These are phyloP conservation scores for Flaveria trinervia DNA, from an alignment of 129 eudicot species.

Conservation along the genomic window DNA sequence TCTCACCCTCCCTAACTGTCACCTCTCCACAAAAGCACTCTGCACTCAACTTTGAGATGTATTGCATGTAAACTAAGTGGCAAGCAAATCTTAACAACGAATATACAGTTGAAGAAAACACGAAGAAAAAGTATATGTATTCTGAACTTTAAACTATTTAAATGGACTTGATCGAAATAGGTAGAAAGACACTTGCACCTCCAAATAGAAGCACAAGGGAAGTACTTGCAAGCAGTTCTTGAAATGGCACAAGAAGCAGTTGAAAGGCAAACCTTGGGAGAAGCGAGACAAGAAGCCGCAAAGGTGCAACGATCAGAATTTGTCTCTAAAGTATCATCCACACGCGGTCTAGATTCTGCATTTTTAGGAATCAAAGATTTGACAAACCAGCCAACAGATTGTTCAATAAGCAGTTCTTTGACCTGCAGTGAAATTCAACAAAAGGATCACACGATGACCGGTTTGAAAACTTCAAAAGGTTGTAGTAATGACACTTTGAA, in stretches of 20 bases:
- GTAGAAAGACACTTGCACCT: slow-evolving; percentile 91
- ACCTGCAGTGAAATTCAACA: not conserved
- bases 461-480: too few species aligned
- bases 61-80: not conserved
- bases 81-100: not conserved
- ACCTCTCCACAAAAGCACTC: not conserved
- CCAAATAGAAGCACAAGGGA: slow-evolving; percentile 94
- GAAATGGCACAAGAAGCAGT: slow-evolving; percentile 92
- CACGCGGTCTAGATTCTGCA: slow-evolving; percentile 58
- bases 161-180: slow-evolving; percentile 39
- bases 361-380: slow-evolving; percentile 53
- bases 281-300: slow-evolving; percentile 68
- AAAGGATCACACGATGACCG: too few species aligned
- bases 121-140: not conserved
- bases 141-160: slow-evolving; percentile 2
- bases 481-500: not conserved
- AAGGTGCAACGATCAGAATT: slow-evolving; percentile 72
- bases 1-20: not conserved
- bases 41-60: not conserved
- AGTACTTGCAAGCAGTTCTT: slow-evolving; percentile 78
- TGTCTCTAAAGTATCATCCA: slow-evolving; percentile 72
- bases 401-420: slow-evolving; percentile 72
- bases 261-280: slow-evolving; percentile 71
- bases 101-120: not conserved
- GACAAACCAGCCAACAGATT: slow-evolving; percentile 51